Base-by-base conservation (phyloP, 2,329 filamentous ascomycete genomes). In the Periconia macrospinosa region DNA sequence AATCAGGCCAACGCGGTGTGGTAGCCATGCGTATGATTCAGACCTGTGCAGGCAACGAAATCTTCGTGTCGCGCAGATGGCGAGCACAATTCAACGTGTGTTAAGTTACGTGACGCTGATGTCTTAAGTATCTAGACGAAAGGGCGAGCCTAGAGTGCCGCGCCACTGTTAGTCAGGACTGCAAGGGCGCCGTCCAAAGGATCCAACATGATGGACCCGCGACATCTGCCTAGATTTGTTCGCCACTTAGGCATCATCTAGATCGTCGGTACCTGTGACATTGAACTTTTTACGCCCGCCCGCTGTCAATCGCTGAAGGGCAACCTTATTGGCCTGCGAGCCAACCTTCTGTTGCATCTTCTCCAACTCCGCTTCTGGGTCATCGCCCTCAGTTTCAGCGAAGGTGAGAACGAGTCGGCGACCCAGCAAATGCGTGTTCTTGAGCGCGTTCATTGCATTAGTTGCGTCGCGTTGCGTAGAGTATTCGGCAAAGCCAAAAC, bases 261-360 rank as follows among this genome's bases (percentile, higher is more conserved):
- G 67, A 61, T 90, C 83, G 69, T 89, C 86, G 74, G 78, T 79
- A 80, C 78, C 81, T 76, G 81, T 89, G 78, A 96, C 87, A 78
- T 87, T 92, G 79, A 97, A 92, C 81, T 91, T 96, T 76, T 88
- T 92, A 69, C 92, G 86, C 66, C 89, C 90, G 70, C 84, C 84
- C 66, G 89, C 90, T 59, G 89, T 93, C 70, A 97, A 87, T 74
- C 91, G 88, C 77, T 96, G 91, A 69, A 96, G 80, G 65, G 90
- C 90, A 68, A 97, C 89, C 78, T 92, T 94, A 78, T 95, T 90
- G 73, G 90, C 85, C 78, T 97, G 93, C 56, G 88, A 86, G 57
- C 90, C 90, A 70, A 95, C 89, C 83, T 97, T 99, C 82, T 90
- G 90, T 78, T 96, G 91, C 89, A 99, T 96, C 79, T 91, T 93